These are phyloP conservation scores for Aspergillus ibericus DNA, from an alignment of 2,329 filamentous ascomycete genomes.

Conservation along the genomic window DNA sequence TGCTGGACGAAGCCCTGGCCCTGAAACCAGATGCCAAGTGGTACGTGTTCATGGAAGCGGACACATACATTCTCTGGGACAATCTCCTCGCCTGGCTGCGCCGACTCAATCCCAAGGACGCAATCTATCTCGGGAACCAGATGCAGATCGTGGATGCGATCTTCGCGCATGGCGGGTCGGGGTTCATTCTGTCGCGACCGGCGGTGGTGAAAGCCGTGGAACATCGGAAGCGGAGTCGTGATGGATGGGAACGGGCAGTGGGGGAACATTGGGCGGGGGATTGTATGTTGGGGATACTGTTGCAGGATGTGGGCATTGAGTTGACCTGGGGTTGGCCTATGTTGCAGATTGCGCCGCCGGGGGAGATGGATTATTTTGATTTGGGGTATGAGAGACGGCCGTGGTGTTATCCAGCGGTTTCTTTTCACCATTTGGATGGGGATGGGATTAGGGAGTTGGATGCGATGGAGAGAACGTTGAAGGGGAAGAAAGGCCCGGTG, in stretches of 20 bases:
- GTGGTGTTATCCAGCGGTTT: conserved; percentile 51
- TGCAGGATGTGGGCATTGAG: conserved; percentile 44
- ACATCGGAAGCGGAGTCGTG: conserved; percentile 39
- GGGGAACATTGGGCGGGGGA: conserved; percentile 48
- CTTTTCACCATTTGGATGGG: conserved; percentile 51
- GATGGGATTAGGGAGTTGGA: conserved; percentile 44
- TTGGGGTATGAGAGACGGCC: conserved; percentile 35
- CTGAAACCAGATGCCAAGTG: conserved; percentile 51
- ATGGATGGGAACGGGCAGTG: conserved; percentile 46
- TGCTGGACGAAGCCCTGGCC: conserved; percentile 50
- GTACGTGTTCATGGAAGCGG: conserved; percentile 60
- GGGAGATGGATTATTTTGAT: conserved; percentile 42
- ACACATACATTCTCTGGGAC: conserved; percentile 56
- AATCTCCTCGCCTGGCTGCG: conserved; percentile 54
- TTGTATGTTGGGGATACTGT: conserved; percentile 47
- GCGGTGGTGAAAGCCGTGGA: conserved; percentile 44
- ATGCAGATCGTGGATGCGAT: conserved; percentile 50
- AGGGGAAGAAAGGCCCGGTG: conserved; percentile 39
- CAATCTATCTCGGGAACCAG: conserved; percentile 55
- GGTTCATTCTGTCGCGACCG: conserved; percentile 51
- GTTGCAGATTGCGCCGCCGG: conserved; percentile 40
- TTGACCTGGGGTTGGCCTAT: conserved; percentile 50
- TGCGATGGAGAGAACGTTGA: conserved; percentile 36
- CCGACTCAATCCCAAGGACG: conserved; percentile 46
- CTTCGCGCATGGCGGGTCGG: conserved; percentile 54